These are phyloP conservation scores for Persicaria maculosa DNA, from an alignment of 148 eudicot species.

Conservation along the genomic window DNA sequence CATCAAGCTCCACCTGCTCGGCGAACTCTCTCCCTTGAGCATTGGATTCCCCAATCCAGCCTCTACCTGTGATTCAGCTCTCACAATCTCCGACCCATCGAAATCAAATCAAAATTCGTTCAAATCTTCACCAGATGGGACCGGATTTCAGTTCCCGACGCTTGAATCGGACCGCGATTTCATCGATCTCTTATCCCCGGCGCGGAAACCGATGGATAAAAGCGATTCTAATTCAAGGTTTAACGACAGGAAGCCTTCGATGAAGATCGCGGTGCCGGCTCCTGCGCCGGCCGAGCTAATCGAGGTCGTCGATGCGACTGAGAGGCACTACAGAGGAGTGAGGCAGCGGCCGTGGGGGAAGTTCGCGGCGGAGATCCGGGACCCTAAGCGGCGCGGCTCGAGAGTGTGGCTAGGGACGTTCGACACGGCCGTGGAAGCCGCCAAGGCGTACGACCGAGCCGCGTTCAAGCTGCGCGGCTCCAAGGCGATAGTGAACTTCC, in stretches of 20 bases:
- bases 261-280: slow-evolving; percentile 35
- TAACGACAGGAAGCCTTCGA: slow-evolving; percentile 30
- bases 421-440: slow-evolving; percentile 45
- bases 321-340: slow-evolving; percentile 48
- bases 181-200: slow-evolving; percentile 1
- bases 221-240: slow-evolving; percentile 15
- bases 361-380: slow-evolving; percentile 58
- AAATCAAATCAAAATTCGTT: neutral
- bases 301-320: neutral
- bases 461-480: slow-evolving; percentile 48
- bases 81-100: slow-evolving; percentile 11
- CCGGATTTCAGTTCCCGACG: neutral
- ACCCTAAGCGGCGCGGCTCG: slow-evolving; percentile 42
- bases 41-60: neutral
- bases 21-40: slow-evolving; percentile 24
- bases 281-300: neutral
- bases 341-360: slow-evolving; percentile 56
- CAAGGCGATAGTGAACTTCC: slow-evolving; percentile 53
- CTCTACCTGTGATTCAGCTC: slow-evolving; percentile 11
- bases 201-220: neutral
- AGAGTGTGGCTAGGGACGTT: slow-evolving; percentile 61
- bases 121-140: neutral
- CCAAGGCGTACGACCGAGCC: slow-evolving; percentile 48
- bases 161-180: neutral
- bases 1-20: slow-evolving; percentile 36